These are phyloP conservation scores for Carpinus fangiana DNA, from an alignment of 306 rosid genomes.

Conservation along the genomic window DNA sequence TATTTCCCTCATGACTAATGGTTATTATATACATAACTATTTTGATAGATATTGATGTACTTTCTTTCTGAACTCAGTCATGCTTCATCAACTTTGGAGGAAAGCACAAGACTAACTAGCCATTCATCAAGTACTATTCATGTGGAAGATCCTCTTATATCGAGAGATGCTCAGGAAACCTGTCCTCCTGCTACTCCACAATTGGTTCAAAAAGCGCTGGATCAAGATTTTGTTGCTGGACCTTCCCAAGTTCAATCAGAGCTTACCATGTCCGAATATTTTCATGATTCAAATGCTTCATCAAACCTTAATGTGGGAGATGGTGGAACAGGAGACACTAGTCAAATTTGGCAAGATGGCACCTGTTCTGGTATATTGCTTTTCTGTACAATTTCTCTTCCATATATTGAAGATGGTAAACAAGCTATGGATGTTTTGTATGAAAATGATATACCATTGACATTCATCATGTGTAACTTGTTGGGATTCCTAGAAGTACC, in stretches of 20 bases:
- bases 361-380: slow-evolving; percentile 37
- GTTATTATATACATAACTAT: neutral
- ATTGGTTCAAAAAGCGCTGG: slow-evolving; percentile 37
- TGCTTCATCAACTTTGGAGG: slow-evolving; percentile 36
- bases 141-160: slow-evolving; percentile 50
- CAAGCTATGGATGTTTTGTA: slow-evolving; percentile 19
- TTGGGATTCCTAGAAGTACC: slow-evolving; percentile 4
- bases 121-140: slow-evolving; percentile 46
- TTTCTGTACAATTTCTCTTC: slow-evolving; percentile 3
- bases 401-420: slow-evolving; percentile 1
- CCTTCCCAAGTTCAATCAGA: slow-evolving; percentile 42
- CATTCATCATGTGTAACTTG: slow-evolving; percentile 5
- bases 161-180: slow-evolving; percentile 46
- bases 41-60: slow-evolving; percentile 4
- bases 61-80: slow-evolving; percentile 20
- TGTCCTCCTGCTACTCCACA: slow-evolving; percentile 33
- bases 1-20: slow-evolving; percentile 2
- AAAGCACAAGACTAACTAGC: slow-evolving; percentile 52
- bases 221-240: slow-evolving; percentile 45
- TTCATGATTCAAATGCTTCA: slow-evolving; percentile 35
- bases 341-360: slow-evolving; percentile 47
- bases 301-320: slow-evolving; percentile 35
- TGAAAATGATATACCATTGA: slow-evolving; percentile 9
- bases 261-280: slow-evolving; percentile 35
- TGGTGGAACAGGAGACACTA: slow-evolving; percentile 42